phyloP scores from a whole-genome alignment of 2,329 filamentous ascomycete species.

The Alternaria arborescens region DNA sequence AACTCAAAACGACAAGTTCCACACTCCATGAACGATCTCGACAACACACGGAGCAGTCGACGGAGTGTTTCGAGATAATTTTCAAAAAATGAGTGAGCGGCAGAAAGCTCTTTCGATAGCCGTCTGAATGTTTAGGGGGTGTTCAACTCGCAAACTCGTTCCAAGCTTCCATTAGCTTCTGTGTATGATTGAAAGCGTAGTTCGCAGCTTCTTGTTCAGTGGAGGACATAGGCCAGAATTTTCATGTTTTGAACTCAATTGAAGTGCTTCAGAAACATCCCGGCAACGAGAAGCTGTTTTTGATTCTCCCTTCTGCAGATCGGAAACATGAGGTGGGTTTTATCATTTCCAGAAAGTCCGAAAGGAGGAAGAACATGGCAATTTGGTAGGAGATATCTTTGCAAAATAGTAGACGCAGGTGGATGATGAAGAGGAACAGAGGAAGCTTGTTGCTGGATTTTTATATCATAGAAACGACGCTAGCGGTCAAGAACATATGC shows the following conservation, averaged over 20 bases:
- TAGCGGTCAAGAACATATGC: background rate
- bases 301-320: background rate
- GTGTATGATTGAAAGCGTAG: too few relatives aligned
- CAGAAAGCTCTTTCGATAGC: too few relatives aligned
- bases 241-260: background rate
- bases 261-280: too few relatives aligned
- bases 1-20: too few relatives aligned
- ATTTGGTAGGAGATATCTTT: background rate
- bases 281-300: background rate
- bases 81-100: too few relatives aligned
- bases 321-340: background rate
- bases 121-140: too few relatives aligned
- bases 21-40: too few relatives aligned
- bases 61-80: too few relatives aligned
- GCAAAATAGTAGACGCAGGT: background rate
- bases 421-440: background rate
- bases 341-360: background rate
- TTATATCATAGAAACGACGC: background rate
- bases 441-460: background rate
- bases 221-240: too few relatives aligned
- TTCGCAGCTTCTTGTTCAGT: too few relatives aligned
- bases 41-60: rapidly evolving
- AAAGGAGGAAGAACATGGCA: background rate
- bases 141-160: too few relatives aligned
- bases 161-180: too few relatives aligned